Evolutionary conservation across 2,329 filamentous ascomycete genomes (phyloP).

Genomic region (Sclerotinia nivalis): DNA sequence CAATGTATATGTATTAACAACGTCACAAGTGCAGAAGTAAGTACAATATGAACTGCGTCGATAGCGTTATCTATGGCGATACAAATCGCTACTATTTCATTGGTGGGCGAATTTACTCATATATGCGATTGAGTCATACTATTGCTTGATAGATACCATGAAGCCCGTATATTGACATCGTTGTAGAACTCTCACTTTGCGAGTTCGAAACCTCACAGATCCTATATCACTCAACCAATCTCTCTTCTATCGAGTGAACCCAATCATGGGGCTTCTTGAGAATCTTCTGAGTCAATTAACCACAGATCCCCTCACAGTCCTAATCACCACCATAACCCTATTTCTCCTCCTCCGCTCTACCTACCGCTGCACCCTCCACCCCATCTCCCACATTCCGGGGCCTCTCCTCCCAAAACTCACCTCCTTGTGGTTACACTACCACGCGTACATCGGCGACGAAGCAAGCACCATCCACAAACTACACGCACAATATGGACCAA

Average conservation of each 20-base stretch:
- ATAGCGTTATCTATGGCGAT: background rate
- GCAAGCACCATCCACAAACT: constrained; percentile 32
- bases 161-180: background rate
- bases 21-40: background rate
- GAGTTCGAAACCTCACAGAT: background rate
- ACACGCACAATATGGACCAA: constrained; percentile 40
- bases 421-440: constrained; percentile 41
- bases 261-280: constrained; percentile 27
- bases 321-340: constrained; percentile 22
- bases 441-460: constrained; percentile 44
- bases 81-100: background rate
- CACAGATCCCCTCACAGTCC: constrained; percentile 22
- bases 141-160: background rate
- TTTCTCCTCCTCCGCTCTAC: constrained; percentile 32
- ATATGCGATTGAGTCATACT: constrained; percentile 5
- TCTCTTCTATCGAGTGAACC: background rate
- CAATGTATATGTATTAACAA: too few species aligned
- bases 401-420: constrained; percentile 42
- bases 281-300: constrained; percentile 7
- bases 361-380: constrained; percentile 44
- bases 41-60: background rate
- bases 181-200: background rate
- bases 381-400: constrained; percentile 45
- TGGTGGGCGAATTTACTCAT: background rate
- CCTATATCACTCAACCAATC: background rate